These are phyloP conservation scores for Acanthamoeba sp. DNA, from an alignment of 208 protist genomes.

Conservation along the genomic window DNA sequence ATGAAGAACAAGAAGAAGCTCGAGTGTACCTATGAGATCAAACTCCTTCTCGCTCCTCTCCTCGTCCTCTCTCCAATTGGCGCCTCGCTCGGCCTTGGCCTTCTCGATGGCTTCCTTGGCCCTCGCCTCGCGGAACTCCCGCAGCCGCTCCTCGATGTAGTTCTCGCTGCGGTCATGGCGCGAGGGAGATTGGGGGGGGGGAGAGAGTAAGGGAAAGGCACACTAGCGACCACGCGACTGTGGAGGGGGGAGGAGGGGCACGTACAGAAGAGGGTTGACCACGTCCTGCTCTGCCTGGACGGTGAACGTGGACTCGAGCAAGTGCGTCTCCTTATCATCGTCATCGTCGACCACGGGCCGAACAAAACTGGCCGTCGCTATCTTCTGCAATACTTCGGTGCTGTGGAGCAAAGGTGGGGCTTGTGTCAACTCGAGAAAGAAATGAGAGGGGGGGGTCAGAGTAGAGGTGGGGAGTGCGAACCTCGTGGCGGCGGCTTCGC, in stretches of 20 bases:
- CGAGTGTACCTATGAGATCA: not conserved
- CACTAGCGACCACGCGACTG: not conserved
- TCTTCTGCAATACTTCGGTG: not conserved
- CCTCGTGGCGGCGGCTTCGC: slow-evolving; percentile 14
- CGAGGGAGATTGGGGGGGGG: not conserved
- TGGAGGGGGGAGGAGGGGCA: not conserved
- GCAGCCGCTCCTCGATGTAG: slow-evolving; percentile 27
- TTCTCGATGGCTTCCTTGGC: slow-evolving; percentile 21
- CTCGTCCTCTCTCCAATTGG: not conserved
- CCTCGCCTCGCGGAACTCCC: not conserved
- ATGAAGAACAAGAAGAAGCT: not conserved
- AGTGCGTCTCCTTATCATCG: not conserved
- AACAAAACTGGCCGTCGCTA: not conserved
- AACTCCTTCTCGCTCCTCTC: not conserved
- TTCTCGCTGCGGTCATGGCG: slow-evolving; percentile 11
- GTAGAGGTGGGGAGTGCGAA: not conserved
- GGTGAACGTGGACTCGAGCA: slow-evolving; percentile 41
- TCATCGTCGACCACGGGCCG: not conserved
- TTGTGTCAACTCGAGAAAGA: too few relatives aligned
- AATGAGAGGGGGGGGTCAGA: too few relatives aligned
- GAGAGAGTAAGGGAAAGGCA: not conserved
- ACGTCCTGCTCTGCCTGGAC: not conserved
- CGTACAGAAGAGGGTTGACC: slow-evolving; percentile 15
- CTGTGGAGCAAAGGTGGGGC: not conserved
- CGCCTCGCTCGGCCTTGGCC: not conserved